phyloP scores from a whole-genome alignment of 306 rosid genomes.

The Pyrus bretschneideri region DNA sequence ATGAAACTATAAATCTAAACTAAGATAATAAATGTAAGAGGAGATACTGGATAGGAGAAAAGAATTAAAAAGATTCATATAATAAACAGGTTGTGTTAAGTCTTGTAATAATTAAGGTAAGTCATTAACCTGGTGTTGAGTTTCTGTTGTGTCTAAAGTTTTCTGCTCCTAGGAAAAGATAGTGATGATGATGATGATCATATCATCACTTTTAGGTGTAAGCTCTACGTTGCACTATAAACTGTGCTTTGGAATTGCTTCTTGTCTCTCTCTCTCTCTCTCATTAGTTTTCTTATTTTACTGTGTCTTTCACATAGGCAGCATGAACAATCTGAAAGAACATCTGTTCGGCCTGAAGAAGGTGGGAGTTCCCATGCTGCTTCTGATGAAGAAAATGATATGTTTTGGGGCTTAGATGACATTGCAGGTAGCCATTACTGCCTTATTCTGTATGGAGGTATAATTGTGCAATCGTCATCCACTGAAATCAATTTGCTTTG shows the following conservation, averaged over 20 bases:
- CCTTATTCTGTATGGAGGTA: background rate
- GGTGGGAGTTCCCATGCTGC: conserved; percentile 33
- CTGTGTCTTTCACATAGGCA: conserved; percentile 41
- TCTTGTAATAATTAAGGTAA: background rate
- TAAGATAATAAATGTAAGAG: background rate
- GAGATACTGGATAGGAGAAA: background rate
- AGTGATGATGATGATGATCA: background rate
- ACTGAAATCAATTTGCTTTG: conserved; percentile 21
- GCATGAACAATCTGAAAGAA: conserved; percentile 59
- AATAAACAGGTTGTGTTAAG: background rate
- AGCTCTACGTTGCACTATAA: background rate
- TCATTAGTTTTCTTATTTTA: background rate
- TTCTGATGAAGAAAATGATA: conserved; percentile 61
- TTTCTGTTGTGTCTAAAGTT: background rate
- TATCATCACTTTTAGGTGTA: background rate
- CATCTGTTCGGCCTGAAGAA: conserved; percentile 41
- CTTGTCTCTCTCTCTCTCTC: background rate
- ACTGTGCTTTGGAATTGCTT: background rate
- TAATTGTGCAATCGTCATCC: conserved; percentile 3
- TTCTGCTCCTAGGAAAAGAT: background rate
- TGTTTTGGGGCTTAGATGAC: conserved; percentile 74
- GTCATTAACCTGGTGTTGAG: background rate
- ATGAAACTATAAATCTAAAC: background rate
- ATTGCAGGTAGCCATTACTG: conserved; percentile 57
- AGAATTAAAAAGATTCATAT: background rate